Evolutionary conservation across 2,329 filamentous ascomycete genomes (phyloP).

Genomic region (Sporothrix pseudoabietina): DNA sequence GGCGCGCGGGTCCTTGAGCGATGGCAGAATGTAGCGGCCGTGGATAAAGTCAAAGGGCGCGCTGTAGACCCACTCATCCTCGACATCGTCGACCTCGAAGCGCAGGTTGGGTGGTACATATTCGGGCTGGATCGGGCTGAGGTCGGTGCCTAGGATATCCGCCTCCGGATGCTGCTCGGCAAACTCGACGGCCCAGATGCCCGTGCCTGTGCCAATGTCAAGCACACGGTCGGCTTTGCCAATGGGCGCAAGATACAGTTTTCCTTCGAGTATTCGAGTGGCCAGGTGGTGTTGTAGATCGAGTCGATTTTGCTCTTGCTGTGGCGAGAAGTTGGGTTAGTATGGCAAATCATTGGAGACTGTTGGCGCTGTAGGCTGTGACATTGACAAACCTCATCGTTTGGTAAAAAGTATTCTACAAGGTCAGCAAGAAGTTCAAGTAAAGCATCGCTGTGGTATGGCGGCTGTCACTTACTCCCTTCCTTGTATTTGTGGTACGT

Average conservation of each 20-base stretch:
- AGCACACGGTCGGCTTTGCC: constrained; percentile 24
- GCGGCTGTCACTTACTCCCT: constrained; percentile 23
- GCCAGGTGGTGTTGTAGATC: constrained; percentile 31
- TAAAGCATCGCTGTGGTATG: not conserved
- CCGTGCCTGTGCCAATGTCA: constrained; percentile 35
- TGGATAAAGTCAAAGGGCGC: constrained; percentile 59
- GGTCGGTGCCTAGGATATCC: constrained; percentile 50
- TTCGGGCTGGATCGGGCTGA: constrained; percentile 53
- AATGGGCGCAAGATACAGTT: constrained; percentile 15
- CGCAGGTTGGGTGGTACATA: constrained; percentile 65
- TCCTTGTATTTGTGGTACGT: constrained; percentile 33
- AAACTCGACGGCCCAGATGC: constrained; percentile 36
- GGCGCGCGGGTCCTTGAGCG: constrained; percentile 23
- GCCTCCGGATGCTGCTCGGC: constrained; percentile 39
- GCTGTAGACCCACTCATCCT: constrained; percentile 54
- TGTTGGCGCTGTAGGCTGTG: not conserved
- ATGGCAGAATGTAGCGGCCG: constrained; percentile 37
- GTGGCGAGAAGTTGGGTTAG: not conserved
- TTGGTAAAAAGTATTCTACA: constrained; percentile 29
- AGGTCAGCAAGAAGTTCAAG: not conserved
- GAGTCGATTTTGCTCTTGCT: constrained; percentile 31
- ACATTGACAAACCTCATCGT: constrained; percentile 24
- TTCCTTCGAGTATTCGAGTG: constrained; percentile 24
- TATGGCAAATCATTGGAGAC: not conserved
- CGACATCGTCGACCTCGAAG: constrained; percentile 69